Evolutionary conservation across 2,329 filamentous ascomycete species (phyloP).

Genomic region (Plectosphaerella sp.): DNA sequence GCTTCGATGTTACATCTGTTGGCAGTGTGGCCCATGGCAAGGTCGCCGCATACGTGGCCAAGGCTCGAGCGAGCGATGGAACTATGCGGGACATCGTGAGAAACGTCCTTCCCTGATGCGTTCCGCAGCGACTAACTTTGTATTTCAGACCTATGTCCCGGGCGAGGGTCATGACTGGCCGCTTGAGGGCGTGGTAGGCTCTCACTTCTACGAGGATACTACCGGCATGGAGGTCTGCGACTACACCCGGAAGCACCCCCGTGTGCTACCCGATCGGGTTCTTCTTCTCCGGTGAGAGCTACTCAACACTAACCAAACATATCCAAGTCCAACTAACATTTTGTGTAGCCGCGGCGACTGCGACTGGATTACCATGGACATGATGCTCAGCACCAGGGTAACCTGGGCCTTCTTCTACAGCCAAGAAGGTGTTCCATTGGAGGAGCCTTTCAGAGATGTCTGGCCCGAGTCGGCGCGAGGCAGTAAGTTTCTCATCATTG

Average conservation of each 20-base stretch:
- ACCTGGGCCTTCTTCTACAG: constrained; percentile 8
- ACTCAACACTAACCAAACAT: too few relatives aligned
- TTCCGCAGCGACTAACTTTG: too few relatives aligned
- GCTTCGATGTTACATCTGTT: constrained; percentile 1
- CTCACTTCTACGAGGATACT: neutral
- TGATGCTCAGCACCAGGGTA: constrained; percentile 2
- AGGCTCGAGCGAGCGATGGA: constrained; percentile 2
- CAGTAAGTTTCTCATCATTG: neutral
- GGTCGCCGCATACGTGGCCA: neutral
- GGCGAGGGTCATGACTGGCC: neutral
- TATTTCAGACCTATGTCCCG: neutral
- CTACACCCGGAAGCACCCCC: neutral
- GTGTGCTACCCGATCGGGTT: neutral
- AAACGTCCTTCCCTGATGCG: neutral
- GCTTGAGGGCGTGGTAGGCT: neutral
- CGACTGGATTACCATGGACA: constrained; percentile 4
- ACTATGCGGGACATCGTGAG: constrained; percentile 4
- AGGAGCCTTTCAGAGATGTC: constrained; percentile 2
- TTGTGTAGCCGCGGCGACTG: too few relatives aligned
- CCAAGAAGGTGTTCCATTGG: constrained; percentile 1
- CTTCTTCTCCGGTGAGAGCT: neutral
- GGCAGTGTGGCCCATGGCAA: constrained; percentile 4
- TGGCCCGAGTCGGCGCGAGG: constrained; percentile 2
- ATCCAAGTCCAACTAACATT: too few relatives aligned
- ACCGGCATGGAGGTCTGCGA: neutral